These are phyloP conservation scores for Mucuna pruriens DNA, from an alignment of 306 rosid species.

Conservation along the genomic window DNA sequence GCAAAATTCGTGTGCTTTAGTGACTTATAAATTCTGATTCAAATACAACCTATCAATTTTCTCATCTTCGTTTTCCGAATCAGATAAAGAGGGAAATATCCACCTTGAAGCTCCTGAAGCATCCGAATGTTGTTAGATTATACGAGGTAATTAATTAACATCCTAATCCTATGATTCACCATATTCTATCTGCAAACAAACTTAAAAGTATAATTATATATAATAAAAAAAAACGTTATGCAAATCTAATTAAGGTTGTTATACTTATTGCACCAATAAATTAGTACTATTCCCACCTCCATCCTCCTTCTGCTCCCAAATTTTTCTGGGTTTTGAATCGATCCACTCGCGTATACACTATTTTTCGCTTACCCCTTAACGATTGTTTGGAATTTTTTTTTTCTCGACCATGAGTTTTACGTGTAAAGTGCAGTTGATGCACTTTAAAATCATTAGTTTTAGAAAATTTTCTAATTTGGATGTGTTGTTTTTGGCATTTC, in stretches of 20 bases:
- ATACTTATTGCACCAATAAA: background rate
- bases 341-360: background rate
- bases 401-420: background rate
- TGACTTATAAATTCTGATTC: background rate
- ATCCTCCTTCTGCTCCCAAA: background rate
- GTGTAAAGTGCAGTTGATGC: conserved; percentile 2
- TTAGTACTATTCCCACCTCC: background rate
- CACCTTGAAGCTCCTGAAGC: conserved; percentile 78
- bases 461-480: background rate
- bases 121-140: conserved; percentile 80
- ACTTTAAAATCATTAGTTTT: background rate
- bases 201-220: background rate
- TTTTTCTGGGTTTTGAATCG: background rate
- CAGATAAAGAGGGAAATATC: conserved; percentile 93
- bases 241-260: background rate
- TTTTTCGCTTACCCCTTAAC: background rate
- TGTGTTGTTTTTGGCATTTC: background rate
- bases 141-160: conserved; percentile 83
- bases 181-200: background rate
- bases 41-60: background rate
- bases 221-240: background rate
- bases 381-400: background rate
- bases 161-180: conserved; percentile 1
- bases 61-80: background rate
- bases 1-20: background rate